These are phyloP conservation scores for Saccharomyces hybrid DNA, from an alignment of 1,139 yeast genomes.

Conservation along the genomic window DNA sequence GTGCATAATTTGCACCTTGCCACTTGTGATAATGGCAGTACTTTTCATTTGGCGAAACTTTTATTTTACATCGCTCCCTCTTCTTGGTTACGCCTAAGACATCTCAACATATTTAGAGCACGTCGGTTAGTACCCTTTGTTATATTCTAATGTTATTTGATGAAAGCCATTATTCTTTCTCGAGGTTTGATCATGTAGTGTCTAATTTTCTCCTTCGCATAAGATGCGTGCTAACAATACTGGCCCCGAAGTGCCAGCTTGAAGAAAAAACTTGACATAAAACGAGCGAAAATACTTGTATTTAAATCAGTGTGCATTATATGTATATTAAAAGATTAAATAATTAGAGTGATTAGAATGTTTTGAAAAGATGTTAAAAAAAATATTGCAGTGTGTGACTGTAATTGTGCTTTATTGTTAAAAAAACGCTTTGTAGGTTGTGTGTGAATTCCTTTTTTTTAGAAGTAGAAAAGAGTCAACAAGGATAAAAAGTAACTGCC, in stretches of 20 bases:
- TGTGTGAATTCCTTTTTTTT: not conserved
- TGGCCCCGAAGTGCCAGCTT: not conserved
- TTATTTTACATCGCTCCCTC: conserved; percentile 18
- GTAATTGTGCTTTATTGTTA: not conserved
- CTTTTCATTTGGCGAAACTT: conserved; percentile 2
- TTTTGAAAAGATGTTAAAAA: not conserved
- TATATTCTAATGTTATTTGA: not conserved
- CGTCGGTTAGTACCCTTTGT: not conserved
- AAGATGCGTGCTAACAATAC: not conserved
- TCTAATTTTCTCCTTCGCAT: not conserved
- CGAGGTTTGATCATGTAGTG: not conserved
- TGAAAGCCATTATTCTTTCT: not conserved
- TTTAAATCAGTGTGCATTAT: not conserved
- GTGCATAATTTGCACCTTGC: conserved; percentile 11
- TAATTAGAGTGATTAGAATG: not conserved
- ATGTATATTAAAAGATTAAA: not conserved
- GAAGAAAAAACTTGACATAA: not conserved
- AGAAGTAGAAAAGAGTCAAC: not conserved
- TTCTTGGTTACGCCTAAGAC: conserved; percentile 28
- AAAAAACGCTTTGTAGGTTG: not conserved
- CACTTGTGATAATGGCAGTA: conserved; percentile 17
- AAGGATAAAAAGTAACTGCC: not conserved
- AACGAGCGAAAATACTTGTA: not conserved
- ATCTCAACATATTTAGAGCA: conserved; percentile 6
- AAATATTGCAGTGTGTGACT: not conserved